Conservation (phyloP, 2,329 filamentous ascomycete species). For the Metarhizium guizhouense region DNA sequence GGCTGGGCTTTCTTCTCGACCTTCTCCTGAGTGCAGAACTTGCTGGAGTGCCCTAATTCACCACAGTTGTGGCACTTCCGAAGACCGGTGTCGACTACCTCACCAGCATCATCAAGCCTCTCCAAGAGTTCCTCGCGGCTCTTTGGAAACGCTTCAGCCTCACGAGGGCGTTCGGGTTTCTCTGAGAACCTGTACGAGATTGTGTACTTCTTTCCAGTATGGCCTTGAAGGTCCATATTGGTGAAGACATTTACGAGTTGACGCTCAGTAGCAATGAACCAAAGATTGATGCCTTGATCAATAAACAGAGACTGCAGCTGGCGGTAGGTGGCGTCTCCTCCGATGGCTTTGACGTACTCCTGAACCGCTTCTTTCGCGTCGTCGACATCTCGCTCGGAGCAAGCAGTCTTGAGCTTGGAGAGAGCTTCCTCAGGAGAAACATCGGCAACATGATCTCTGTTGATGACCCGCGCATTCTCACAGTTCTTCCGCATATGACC, state of each 20-base stretch:
- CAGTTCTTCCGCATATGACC: slow-evolving; percentile 50
- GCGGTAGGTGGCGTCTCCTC: slow-evolving; percentile 46
- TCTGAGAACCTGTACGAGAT: slow-evolving; percentile 53
- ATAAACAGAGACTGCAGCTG: slow-evolving; percentile 56
- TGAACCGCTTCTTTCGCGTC: slow-evolving; percentile 51
- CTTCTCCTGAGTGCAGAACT: slow-evolving; percentile 51
- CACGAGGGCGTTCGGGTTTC: slow-evolving; percentile 48
- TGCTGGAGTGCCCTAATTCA: slow-evolving; percentile 54
- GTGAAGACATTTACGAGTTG: slow-evolving; percentile 48
- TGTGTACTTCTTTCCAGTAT: slow-evolving; percentile 54
- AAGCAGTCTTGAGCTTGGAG: slow-evolving; percentile 43
- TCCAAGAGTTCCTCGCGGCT: slow-evolving; percentile 49
- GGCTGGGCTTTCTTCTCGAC: slow-evolving; percentile 34
- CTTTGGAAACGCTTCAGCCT: slow-evolving; percentile 52
- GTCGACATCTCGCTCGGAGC: slow-evolving; percentile 47
- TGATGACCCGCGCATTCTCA: slow-evolving; percentile 49
- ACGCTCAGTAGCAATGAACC: slow-evolving; percentile 55
- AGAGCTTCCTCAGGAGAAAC: slow-evolving; percentile 48
- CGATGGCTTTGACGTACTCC: slow-evolving; percentile 51
- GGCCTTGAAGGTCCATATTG: slow-evolving; percentile 65
- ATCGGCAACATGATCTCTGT: slow-evolving; percentile 40
- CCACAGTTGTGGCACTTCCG: slow-evolving; percentile 56
- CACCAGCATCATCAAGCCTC: slow-evolving; percentile 58
- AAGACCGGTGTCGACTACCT: slow-evolving; percentile 49
- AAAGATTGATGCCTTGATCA: slow-evolving; percentile 41